Conservation (phyloP, 805 yeast species). For the Kluyveromyces lactis region DNA sequence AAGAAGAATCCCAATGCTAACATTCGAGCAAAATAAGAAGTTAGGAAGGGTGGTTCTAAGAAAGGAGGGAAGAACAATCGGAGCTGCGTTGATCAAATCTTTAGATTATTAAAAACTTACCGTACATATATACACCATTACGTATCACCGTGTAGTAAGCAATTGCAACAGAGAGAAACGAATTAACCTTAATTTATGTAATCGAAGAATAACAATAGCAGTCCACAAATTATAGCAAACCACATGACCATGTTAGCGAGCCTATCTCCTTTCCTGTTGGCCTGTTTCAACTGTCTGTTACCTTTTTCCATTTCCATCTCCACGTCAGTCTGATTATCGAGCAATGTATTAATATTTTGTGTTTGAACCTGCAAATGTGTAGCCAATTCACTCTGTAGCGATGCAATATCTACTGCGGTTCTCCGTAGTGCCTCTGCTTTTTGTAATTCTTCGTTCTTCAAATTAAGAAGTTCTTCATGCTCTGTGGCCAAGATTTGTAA, state of each 20-base stretch:
- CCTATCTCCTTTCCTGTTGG: constrained; percentile 55
- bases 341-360: constrained; percentile 53
- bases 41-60: constrained; percentile 94
- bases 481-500: constrained; percentile 50
- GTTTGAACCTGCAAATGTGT: constrained; percentile 67
- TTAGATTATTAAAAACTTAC: constrained; percentile 7
- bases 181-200: constrained; percentile 36
- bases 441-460: constrained; percentile 51
- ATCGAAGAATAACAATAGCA: constrained; percentile 49
- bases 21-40: constrained; percentile 79
- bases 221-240: constrained; percentile 47
- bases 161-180: too few species aligned
- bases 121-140: too few species aligned
- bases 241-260: constrained; percentile 51
- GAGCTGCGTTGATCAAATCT: constrained; percentile 58
- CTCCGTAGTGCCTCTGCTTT: constrained; percentile 53
- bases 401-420: constrained; percentile 64
- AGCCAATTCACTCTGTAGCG: constrained; percentile 65
- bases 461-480: constrained; percentile 44
- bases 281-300: constrained; percentile 58
- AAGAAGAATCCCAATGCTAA: constrained; percentile 85
- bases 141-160: too few species aligned
- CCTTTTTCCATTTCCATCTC: constrained; percentile 61
- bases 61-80: constrained; percentile 96
- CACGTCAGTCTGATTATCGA: constrained; percentile 61